These are phyloP conservation scores for Ceratocystiopsis sp. DNA, from an alignment of 2,329 filamentous ascomycete species.

Conservation along the genomic window DNA sequence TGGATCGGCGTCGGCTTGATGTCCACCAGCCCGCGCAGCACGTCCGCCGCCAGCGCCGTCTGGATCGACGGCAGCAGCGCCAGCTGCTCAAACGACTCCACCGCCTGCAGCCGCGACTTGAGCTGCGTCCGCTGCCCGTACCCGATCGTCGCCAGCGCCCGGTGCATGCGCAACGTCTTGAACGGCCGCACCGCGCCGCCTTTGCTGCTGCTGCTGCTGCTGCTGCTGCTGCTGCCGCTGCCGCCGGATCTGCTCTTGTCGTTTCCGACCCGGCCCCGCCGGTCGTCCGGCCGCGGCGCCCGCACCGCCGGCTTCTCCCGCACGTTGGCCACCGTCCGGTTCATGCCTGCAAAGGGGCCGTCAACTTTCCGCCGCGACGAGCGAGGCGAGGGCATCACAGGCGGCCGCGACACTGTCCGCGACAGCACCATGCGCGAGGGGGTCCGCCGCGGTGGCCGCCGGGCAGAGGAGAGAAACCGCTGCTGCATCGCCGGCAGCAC, in stretches of 20 bases:
- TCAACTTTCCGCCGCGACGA: conserved; percentile 22
- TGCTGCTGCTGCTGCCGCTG: not conserved
- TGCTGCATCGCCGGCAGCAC: conserved; percentile 1
- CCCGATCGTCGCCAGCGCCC: conserved; percentile 54
- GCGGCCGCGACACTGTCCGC: conserved; percentile 27
- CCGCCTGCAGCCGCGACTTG: conserved; percentile 40
- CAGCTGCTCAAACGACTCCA: conserved; percentile 71
- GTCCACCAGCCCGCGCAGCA: conserved; percentile 56
- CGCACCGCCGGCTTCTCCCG: conserved; percentile 10
- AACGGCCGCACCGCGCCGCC: conserved; percentile 24
- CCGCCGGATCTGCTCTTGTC: not conserved
- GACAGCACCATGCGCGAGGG: conserved; percentile 44
- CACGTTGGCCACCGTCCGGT: conserved; percentile 31
- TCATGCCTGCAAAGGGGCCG: conserved; percentile 39
- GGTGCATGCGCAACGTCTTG: conserved; percentile 91
- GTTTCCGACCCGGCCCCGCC: no score
- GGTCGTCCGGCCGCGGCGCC: no score
- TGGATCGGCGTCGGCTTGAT: conserved; percentile 79
- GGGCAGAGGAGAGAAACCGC: conserved; percentile 2
- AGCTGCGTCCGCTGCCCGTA: conserved; percentile 46
- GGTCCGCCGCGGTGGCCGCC: conserved; percentile 4
- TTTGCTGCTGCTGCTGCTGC: not conserved
- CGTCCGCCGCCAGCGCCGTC: conserved; percentile 54
- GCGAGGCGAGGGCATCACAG: conserved; percentile 13
- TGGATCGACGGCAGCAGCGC: conserved; percentile 55